These are phyloP conservation scores for Saccharomyces hybrid DNA, from an alignment of 1,139 yeast genomes.

Conservation along the genomic window DNA sequence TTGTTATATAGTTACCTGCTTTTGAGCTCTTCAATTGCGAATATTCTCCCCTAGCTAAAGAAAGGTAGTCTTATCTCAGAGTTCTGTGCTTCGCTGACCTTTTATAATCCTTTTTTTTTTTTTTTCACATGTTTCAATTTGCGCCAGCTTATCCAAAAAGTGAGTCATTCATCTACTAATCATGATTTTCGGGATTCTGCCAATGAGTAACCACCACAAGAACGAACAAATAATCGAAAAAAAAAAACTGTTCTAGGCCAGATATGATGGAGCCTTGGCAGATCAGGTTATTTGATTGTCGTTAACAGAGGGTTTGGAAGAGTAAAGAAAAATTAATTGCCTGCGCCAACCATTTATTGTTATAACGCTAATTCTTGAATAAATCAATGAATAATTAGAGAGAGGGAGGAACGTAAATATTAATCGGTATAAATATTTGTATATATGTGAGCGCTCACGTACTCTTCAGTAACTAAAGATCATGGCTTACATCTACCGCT, in stretches of 20 bases:
- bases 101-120: neutral
- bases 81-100: neutral
- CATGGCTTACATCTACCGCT: constrained; percentile 96
- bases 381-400: neutral
- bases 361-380: neutral
- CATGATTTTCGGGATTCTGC: neutral
- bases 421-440: neutral
- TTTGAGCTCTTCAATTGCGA: neutral
- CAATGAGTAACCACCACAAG: neutral
- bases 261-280: neutral
- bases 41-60: neutral
- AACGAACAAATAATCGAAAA: neutral
- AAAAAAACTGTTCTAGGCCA: neutral
- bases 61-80: neutral
- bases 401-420: neutral
- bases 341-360: neutral
- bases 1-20: neutral
- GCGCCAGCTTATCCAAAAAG: neutral
- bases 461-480: neutral
- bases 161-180: neutral
- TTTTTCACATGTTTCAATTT: neutral
- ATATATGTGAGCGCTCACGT: neutral
- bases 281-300: too few species aligned
- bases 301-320: too few species aligned
- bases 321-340: neutral